Evolutionary conservation across 345 rosid genomes (phyloP), one percentile per base, ranked within the genome.

Genomic region (Erucastrum elatum): DNA sequence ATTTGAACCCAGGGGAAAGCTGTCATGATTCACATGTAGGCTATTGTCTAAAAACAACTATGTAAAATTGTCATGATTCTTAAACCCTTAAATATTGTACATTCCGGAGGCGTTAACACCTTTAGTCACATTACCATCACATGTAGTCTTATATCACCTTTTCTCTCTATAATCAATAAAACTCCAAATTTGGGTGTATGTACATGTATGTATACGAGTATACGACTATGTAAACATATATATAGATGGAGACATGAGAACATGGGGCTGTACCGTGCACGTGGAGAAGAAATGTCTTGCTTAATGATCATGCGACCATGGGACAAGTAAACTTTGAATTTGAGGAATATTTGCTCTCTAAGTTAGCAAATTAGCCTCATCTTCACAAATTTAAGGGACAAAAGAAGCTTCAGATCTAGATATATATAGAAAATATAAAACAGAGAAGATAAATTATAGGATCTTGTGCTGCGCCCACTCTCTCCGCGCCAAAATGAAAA

Each of bases 271-370:
- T 64, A 77, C 66, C 49, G 49, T 39, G 71, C 85, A 83, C 84
- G 78, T 69, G 78, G 76, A 25, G 68, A 49, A 51, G 69, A 75
- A 81, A 68, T 77, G 76, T 49, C 55, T 72, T 68, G 79, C 81
- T 78, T 82, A 34, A 75, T 56, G 62, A 13, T 72, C 29, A 51
- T 75, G 77, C 63, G 58, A 72, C 72, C 82, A 75, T 75, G 64
- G 68, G 56, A 74, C 70, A 62, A 72, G 61, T 37, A 70, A 70
- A 64, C 37, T 49, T 37, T 16, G 37, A 11, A 35, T 13, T 58
- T 53, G 26, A 29, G 55, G 75, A 75, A 75, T 72, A 76, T 80
- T 72, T 83, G 84, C 83, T 76, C 74, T 74, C 69, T 46, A 79
- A 79, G 83, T 65, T 68, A 81, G 41, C 76, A 70, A 29, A n/a